Base-by-base conservation (phyloP, 805 yeast genomes). In the Spencermartinsiella europaea region DNA sequence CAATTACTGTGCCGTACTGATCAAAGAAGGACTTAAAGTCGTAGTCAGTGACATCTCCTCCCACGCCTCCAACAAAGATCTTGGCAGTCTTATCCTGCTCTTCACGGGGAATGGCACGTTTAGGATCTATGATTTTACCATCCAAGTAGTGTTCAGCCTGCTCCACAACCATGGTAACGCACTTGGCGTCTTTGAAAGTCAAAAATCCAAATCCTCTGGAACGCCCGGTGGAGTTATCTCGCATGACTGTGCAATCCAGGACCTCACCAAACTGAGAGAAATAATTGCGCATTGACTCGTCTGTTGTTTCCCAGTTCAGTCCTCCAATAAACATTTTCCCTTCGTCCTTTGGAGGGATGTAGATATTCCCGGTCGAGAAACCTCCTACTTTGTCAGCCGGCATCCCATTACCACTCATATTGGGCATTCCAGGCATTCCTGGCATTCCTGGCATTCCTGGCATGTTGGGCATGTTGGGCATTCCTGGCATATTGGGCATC, bases 251-350 rank as follows among this genome's bases (percentile, higher is more conserved):
- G 59, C 85, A 79, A 55, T 90, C 97, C 36, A 79, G 64, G 45
- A 91, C 90, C 53, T 84, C 91, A 57, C 99, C 99, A 63, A 78
- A 91, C 65, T 90, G 83, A 40, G 83, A 71, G 64, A 91, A 91
- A 64, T 91, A 91, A 46, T 80, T 82, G 55, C 76, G 80, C 67
- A 91, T 70, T 28, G 84, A 79, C 52, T 89, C 95, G 61, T 91
- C 98, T 12, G 90, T 82, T 14, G 99, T 91, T 62, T 91, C 97
- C 98, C 98, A 91, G 61, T 91, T 93, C 58, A 91, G 79, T 42
- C 99, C 99, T 53, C 99, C 99, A 65, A 88, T 79, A 61, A 89
- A 89, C 95, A 89, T 85, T 63, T 89, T 89, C 45, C 95, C 95
- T 53, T 81, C 81, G 58, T 86, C 96, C 54, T 81, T 77, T 21